Evolutionary conservation across 192 early-diverging fungal species (phyloP), one percentile per base, ranked within the genome.

Genomic region (Backusella westeae): DNA sequence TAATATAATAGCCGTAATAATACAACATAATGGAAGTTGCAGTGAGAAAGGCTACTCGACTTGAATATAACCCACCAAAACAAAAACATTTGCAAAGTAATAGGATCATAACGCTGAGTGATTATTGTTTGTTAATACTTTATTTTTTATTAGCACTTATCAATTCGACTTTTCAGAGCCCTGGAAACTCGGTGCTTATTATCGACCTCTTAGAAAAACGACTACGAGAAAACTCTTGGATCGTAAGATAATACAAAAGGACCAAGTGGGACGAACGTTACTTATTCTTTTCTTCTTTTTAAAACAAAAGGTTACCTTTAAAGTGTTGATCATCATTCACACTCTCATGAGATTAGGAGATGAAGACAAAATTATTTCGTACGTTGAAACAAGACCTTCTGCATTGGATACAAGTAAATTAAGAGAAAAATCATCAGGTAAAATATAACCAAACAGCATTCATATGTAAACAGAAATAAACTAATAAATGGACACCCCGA

Each of bases 1-100:
- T 56, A 21, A 9, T 21, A n/a, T n/a, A 21, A 21, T 21, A 53
- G 1, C 23, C 6, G 19, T 23, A 53, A 53, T 53, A 53, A 53
- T 53, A 53, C 14, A 53, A 8, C 21, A 56, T n/a, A 56, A 89
- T 89, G 88, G 84, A 89, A 52, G 88, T 81, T 67, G 85, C 88
- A 15, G 83, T 89, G 59, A 44, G 85, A 44, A 99, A 99, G 85
- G 97, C 96, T 12, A 92, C 94, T n/a, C 89, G 91, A 36, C 75
- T 87, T 23, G 96, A 97, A 32, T 95, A 98, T 76, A 91, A 90
- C 8, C 92, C 97, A 8, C 96, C 97, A 72, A 99, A 99, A 83
- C 94, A 97, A 83, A 99, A 98, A 87, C 98, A 99, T 84, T 92
- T 97, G 21, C 84, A 85, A 77, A 83, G 89, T 90, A 85, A 78